phyloP scores from a whole-genome alignment of 2,329 filamentous ascomycete genomes.

The Neurospora crassa region DNA sequence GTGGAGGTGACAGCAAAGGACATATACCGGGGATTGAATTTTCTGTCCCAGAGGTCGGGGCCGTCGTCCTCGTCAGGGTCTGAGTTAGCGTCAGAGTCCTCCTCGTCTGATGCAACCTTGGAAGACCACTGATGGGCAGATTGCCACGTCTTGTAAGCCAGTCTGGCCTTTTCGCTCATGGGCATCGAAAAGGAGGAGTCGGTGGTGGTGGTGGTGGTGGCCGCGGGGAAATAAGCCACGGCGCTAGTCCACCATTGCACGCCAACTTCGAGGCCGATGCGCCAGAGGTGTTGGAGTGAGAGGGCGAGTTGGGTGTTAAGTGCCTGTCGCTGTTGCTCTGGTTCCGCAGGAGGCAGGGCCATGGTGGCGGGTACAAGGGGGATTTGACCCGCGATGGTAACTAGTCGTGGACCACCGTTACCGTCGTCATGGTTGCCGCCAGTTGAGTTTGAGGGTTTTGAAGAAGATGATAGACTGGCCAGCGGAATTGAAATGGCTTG shows the following conservation, averaged over 20 bases:
- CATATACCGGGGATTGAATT: constrained; percentile 45
- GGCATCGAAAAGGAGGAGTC: constrained; percentile 16
- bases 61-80: constrained; percentile 34
- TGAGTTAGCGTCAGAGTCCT: constrained; percentile 23
- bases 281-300: constrained; percentile 80
- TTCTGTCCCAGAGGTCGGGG: constrained; percentile 60
- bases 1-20: constrained; percentile 25
- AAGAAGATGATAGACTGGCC: constrained; percentile 3
- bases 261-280: constrained; percentile 63
- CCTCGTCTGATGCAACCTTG: constrained; percentile 1
- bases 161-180: constrained; percentile 25
- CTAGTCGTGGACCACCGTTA: constrained; percentile 22
- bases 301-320: constrained; percentile 55
- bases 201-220: constrained; percentile 2
- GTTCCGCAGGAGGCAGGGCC: constrained; percentile 38
- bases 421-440: background rate
- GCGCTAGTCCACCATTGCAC: constrained; percentile 67
- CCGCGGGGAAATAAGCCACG: constrained; percentile 59
- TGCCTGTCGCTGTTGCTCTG: constrained; percentile 20
- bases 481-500: constrained; percentile 60
- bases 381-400: constrained; percentile 84
- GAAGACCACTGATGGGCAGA: constrained; percentile 29
- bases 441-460: background rate
- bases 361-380: constrained; percentile 76
- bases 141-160: constrained; percentile 40